Percentiles rank a stretch among this genome's conserved stretches.
These are phyloP conservation scores for Apostasia ramifera DNA, from an alignment of 106 monocot species.

Conservation along the genomic window DNA sequence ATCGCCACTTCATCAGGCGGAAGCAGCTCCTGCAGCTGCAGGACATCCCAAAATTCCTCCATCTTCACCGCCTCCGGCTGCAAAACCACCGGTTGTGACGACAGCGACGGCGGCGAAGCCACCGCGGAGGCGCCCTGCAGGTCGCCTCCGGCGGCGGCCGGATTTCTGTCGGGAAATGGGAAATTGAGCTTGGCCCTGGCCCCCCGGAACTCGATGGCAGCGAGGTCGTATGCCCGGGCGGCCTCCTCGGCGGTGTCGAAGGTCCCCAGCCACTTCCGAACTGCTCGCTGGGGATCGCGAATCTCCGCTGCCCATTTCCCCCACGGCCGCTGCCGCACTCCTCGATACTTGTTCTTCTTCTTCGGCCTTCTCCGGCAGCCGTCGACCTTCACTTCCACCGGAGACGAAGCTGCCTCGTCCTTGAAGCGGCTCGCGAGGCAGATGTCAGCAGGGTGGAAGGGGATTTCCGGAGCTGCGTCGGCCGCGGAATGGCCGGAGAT, in stretches of 20 bases:
- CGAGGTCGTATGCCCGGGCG: constrained; percentile 21
- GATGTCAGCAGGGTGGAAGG: not conserved
- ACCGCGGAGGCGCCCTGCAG: not conserved
- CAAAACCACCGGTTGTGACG: no score
- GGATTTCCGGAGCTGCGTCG: not conserved
- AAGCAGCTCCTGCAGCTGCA: constrained; percentile 3
- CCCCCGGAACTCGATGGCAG: constrained; percentile 31
- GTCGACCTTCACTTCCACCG: not conserved
- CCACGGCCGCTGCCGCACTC: constrained; percentile 5
- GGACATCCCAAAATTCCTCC: constrained; percentile 5
- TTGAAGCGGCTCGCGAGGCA: not conserved
- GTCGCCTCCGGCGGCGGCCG: not conserved
- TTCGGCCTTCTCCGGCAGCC: not conserved
- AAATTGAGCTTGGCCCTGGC: constrained; percentile 40
- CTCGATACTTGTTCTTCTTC: constrained; percentile 1
- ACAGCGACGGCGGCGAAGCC: not conserved
- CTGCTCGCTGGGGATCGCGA: constrained; percentile 7
- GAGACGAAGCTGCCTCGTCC: not conserved
- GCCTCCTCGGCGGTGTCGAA: constrained; percentile 92
- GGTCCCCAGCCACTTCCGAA: constrained; percentile 51
- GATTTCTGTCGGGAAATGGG: constrained; percentile 11
- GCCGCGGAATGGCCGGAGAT: not conserved
- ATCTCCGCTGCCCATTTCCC: constrained; percentile 9
- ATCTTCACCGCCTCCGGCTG: not conserved
- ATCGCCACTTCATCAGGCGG: not conserved